phyloP scores from a whole-genome alignment of 2,329 filamentous ascomycete genomes.

The Stagonosporopsis rhizophila region DNA sequence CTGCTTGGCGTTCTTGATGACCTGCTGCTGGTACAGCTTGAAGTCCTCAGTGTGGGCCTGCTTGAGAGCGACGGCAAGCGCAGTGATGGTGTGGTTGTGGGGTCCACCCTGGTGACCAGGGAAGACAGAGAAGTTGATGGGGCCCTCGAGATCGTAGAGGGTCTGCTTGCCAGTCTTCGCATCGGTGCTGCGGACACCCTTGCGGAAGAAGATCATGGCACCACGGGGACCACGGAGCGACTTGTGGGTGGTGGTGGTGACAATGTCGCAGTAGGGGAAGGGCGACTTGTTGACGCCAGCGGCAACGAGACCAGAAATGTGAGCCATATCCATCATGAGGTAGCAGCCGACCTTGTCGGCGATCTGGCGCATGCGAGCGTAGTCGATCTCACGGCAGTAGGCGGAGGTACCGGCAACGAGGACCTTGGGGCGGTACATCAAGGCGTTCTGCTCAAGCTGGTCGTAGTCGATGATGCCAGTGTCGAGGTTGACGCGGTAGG shows the following conservation, averaged over 20 bases:
- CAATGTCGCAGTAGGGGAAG: constrained; percentile 88
- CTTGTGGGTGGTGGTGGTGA: constrained; percentile 98
- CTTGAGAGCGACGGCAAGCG: constrained; percentile 90
- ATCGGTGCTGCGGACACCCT: constrained; percentile 83
- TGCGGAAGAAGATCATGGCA: constrained; percentile 98
- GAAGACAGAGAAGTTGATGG: constrained; percentile 97
- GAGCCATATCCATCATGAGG: constrained; percentile 93
- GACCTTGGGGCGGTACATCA: constrained; percentile 92
- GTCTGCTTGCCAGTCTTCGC: constrained; percentile 85
- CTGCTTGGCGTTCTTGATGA: constrained; percentile 89
- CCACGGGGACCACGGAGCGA: constrained; percentile 92
- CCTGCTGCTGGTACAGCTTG: constrained; percentile 88
- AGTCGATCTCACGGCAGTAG: constrained; percentile 96
- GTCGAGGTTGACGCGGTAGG: constrained; percentile 87
- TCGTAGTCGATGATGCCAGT: constrained; percentile 97
- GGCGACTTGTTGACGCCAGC: constrained; percentile 90
- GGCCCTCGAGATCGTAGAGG: constrained; percentile 86
- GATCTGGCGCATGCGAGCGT: constrained; percentile 88
- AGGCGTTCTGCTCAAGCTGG: constrained; percentile 83
- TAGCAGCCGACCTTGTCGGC: constrained; percentile 92
- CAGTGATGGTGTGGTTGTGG: constrained; percentile 99
- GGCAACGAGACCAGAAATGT: constrained; percentile 93
- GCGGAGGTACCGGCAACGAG: constrained; percentile 94
- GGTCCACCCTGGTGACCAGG: constrained; percentile 97
- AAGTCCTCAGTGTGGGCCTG: constrained; percentile 91